Conservation (phyloP, 139 green algal species). For the Trebouxia sp. region DNA sequence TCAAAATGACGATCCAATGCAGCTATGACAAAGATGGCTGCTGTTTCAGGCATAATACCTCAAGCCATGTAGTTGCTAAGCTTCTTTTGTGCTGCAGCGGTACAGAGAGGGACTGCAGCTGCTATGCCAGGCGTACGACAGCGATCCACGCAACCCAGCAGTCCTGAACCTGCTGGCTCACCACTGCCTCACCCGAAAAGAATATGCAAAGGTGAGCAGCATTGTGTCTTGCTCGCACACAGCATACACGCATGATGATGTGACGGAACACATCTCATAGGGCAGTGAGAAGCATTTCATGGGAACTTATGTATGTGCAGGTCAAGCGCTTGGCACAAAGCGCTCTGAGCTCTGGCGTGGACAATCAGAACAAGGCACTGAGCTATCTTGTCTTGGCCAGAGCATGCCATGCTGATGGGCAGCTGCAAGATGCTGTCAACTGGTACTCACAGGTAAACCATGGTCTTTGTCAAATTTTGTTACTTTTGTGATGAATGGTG, state of each 20-base stretch:
- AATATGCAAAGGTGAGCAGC: constrained; percentile 43
- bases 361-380: constrained; percentile 48
- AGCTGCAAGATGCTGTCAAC: constrained; percentile 33
- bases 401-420: constrained; percentile 38
- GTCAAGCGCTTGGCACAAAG: constrained; percentile 52
- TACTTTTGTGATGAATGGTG: too few species aligned
- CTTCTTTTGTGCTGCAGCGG: constrained; percentile 45
- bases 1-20: too few species aligned
- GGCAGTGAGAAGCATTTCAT: too few species aligned
- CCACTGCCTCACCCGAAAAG: constrained; percentile 67
- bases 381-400: constrained; percentile 24
- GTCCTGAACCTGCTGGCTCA: constrained; percentile 70
- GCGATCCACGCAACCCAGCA: constrained; percentile 64
- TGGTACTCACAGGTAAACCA: constrained; percentile 42
- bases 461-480: too few species aligned
- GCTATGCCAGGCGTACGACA: constrained; percentile 72
- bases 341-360: constrained; percentile 54
- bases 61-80: background rate
- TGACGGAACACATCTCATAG: too few species aligned
- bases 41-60: too few species aligned
- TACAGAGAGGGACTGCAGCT: constrained; percentile 66
- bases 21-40: too few species aligned
- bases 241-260: too few species aligned
- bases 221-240: too few species aligned
- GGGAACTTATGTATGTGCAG: too few species aligned